Percentiles rank a stretch among this genome's conserved stretches.
These are phyloP conservation scores for Picocystis sp. DNA, from an alignment of 163 green algal genomes.

Conservation along the genomic window DNA sequence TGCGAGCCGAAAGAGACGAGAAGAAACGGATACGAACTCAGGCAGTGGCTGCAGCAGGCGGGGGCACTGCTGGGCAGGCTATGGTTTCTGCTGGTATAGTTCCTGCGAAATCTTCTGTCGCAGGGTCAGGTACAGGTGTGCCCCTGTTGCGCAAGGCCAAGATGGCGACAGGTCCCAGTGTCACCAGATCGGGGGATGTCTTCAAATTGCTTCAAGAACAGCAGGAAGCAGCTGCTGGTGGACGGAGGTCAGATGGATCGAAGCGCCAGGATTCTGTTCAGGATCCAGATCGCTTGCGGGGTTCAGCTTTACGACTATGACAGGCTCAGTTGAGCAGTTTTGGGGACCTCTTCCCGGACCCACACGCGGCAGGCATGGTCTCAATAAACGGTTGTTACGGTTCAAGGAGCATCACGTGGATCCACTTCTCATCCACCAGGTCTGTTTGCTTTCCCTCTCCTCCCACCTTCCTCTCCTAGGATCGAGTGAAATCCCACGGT, in stretches of 20 bases:
- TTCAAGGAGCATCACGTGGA: too few relatives aligned
- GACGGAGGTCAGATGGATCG: background rate
- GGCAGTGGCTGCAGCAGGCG: constrained; percentile 17
- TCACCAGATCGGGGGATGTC: constrained; percentile 35
- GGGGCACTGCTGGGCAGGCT: constrained; percentile 7
- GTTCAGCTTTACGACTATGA: too few relatives aligned
- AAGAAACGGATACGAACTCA: constrained; percentile 5
- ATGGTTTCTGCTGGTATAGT: constrained; percentile 14
- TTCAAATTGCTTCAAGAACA: constrained; percentile 51
- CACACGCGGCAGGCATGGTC: too few relatives aligned
- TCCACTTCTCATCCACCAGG: too few relatives aligned
- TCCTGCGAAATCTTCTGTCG: constrained; percentile 13
- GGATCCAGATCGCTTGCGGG: too few relatives aligned
- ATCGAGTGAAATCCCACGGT: too few relatives aligned
- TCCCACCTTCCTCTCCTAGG: too few relatives aligned
- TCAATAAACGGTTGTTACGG: too few relatives aligned
- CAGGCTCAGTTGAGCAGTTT: too few relatives aligned
- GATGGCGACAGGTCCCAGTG: constrained; percentile 21
- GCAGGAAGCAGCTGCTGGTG: constrained; percentile 7
- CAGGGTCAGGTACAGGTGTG: constrained; percentile 7
- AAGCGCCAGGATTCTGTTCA: background rate
- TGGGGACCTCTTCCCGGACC: too few relatives aligned
- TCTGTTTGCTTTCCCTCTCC: too few relatives aligned
- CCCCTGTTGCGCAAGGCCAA: background rate
- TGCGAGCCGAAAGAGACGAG: constrained; percentile 27